Percentiles rank a stretch among this genome's conserved stretches.
phyloP scores from a whole-genome alignment of 1,284 basidiomycete species.

The Pascua guehoae region DNA sequence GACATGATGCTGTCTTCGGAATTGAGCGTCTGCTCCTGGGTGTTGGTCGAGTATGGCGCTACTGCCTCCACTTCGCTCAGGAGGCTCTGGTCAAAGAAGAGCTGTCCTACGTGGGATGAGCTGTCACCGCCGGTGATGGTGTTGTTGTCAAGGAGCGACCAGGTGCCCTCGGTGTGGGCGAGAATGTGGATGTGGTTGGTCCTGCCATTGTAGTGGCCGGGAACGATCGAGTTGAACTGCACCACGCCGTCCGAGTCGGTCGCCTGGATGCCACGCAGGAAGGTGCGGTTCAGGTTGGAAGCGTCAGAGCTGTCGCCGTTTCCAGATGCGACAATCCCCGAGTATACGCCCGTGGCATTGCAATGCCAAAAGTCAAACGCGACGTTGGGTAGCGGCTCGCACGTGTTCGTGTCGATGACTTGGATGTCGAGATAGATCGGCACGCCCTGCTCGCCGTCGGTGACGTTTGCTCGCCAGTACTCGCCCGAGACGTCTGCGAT shows the following conservation, averaged over 20 bases:
- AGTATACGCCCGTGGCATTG: conserved; percentile 52
- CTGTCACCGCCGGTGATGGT: conserved; percentile 44
- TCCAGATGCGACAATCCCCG: conserved; percentile 50
- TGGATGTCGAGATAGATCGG: conserved; percentile 42
- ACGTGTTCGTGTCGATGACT: conserved; percentile 65
- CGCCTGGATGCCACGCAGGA: conserved; percentile 63
- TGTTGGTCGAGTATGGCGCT: conserved; percentile 48
- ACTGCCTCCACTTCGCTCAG: conserved; percentile 45
- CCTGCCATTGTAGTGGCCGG: conserved; percentile 55
- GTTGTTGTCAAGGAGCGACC: conserved; percentile 18
- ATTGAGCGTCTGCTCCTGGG: conserved; percentile 11
- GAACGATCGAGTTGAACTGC: conserved; percentile 66
- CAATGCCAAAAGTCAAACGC: conserved; percentile 68
- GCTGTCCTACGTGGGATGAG: conserved; percentile 50
- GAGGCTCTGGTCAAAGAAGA: conserved; percentile 52
- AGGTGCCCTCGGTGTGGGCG: conserved; percentile 17
- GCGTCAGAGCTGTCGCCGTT: conserved; percentile 40
- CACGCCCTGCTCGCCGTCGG: conserved; percentile 56
- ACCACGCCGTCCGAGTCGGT: conserved; percentile 65
- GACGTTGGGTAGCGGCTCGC: conserved; percentile 62
- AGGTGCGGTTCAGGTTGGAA: conserved; percentile 51
- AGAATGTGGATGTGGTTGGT: conserved; percentile 26
- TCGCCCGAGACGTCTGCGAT: conserved; percentile 21
- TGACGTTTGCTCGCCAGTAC: conserved; percentile 54
- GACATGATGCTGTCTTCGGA: conserved; percentile 17